Conservation (phyloP, 176 grass and related monocot species). For the Tillandsia leiboldiana region DNA sequence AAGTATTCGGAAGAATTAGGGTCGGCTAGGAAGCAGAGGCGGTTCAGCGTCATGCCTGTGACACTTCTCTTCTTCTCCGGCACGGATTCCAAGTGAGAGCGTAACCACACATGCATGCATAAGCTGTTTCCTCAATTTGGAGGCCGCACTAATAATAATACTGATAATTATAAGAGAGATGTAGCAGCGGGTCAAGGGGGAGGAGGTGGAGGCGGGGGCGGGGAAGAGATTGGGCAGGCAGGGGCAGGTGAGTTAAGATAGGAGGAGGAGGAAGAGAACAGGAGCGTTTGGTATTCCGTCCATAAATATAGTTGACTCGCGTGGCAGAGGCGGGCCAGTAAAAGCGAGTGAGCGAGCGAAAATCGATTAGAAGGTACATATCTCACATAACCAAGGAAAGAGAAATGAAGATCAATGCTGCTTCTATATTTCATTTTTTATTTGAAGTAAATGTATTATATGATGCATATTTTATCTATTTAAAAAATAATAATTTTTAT, state of each 20-base stretch:
- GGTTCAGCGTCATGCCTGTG: slow-evolving; percentile 21
- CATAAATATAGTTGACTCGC: neutral
- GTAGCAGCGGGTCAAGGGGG: neutral
- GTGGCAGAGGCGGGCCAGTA: neutral
- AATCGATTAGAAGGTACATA: no score
- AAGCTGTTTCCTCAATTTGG: neutral
- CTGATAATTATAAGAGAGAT: neutral
- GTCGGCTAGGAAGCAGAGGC: slow-evolving; percentile 23
- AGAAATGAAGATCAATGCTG: no score
- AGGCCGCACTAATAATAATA: neutral
- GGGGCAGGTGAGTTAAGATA: neutral
- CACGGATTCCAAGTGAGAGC: neutral
- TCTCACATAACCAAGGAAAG: no score
- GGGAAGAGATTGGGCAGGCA: neutral
- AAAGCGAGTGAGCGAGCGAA: neutral
- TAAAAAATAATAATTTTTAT: no score
- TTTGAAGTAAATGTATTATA: no score
- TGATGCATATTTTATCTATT: no score
- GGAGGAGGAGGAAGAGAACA: neutral
- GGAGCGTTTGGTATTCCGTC: neutral
- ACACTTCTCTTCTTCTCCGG: neutral
- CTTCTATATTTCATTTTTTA: no score
- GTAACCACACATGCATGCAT: slow-evolving; percentile 1
- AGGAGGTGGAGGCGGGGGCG: neutral
- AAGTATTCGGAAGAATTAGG: neutral